Evolutionary conservation across 2,329 filamentous ascomycete species (phyloP), one percentile per base, ranked within the genome.

Genomic region (Aspergillus viridinutans): DNA sequence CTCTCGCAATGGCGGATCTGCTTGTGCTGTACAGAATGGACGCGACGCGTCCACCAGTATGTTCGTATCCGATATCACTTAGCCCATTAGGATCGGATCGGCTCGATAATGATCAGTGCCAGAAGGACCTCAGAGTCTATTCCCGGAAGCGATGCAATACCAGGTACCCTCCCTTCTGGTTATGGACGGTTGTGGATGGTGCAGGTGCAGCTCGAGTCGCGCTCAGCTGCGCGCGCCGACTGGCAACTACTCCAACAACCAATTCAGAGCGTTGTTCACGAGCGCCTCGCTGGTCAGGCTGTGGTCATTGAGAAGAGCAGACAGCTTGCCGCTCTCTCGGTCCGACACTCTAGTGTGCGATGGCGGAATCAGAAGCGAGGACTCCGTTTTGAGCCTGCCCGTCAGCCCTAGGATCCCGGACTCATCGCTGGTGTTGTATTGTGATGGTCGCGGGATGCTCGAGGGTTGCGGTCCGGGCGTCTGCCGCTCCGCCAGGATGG

Each of bases 231-330:
- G 43, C 21, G 43, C 8, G 20, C 23, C 9, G 7, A 47, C 21
- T 2, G 21, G 43, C 21, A 25, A 26, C 28, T 49, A 58, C 35
- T 63, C 61, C 21, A 64, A 49, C 21, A 64, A 53, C 62, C 63
- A 65, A 21, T 58, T 58, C 21, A 65, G 40, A 23, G 62, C 63
- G 48, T 62, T 61, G 49, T 64, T 55, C 9, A 63, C 61, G 26
- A 65, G 52, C 5, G 57, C 59, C 38, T 64, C 58, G n/a, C 57
- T 60, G 1, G 56, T 64, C 23, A 64, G 50, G 4, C 54, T 54
- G 10, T 57, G 49, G 6, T 61, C 58, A 48, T 57, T 45, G 23
- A 64, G 20, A 17, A 65, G 38, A 10, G 40, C 25, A 17, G 55
- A 59, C 17, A 64, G 29, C 4, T 58, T 52, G n/a, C 49, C 23